Evolutionary conservation across 2,329 filamentous ascomycete species (phyloP).

Genomic region (Xylariaceae sp.): DNA sequence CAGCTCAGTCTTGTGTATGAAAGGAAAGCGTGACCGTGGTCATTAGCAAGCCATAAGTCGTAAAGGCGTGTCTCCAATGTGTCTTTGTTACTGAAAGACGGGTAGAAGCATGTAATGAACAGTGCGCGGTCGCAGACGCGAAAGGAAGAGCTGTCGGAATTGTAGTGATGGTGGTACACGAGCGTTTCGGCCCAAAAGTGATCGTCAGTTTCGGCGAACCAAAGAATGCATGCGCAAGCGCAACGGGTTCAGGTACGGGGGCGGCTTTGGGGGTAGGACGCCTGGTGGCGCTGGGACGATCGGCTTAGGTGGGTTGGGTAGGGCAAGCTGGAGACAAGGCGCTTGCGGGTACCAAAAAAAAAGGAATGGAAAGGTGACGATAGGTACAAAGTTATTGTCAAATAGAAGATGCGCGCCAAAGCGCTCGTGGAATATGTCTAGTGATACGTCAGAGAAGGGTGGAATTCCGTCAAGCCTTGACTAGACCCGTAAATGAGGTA

Average conservation of each 20-base stretch:
- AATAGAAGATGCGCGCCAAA: no score
- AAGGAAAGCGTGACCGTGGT: not conserved
- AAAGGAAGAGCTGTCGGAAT: not conserved
- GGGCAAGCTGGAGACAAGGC: no score
- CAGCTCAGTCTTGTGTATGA: not conserved
- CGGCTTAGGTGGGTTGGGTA: no score
- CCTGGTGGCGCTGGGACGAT: no score
- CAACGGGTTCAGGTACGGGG: conserved; percentile 9
- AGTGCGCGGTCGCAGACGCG: conserved; percentile 5
- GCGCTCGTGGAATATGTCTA: no score
- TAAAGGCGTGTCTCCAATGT: not conserved
- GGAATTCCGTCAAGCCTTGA: no score
- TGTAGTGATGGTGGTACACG: conserved; percentile 12
- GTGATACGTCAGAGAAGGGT: no score
- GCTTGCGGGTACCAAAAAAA: no score
- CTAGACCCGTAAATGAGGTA: no score
- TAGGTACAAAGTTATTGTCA: no score
- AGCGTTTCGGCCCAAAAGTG: conserved; percentile 34
- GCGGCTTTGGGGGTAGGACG: not conserved
- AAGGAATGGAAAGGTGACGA: no score
- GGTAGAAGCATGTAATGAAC: conserved; percentile 1
- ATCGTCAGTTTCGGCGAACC: conserved; percentile 35
- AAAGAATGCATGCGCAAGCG: conserved; percentile 18
- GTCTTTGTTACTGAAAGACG: not conserved
- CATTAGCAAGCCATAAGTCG: not conserved